A percentile compares a stretch with the other conserved stretches of the same genome.
Evolutionary conservation across 331 rosid species (phyloP).

Genomic region (Prunus yedoensis): DNA sequence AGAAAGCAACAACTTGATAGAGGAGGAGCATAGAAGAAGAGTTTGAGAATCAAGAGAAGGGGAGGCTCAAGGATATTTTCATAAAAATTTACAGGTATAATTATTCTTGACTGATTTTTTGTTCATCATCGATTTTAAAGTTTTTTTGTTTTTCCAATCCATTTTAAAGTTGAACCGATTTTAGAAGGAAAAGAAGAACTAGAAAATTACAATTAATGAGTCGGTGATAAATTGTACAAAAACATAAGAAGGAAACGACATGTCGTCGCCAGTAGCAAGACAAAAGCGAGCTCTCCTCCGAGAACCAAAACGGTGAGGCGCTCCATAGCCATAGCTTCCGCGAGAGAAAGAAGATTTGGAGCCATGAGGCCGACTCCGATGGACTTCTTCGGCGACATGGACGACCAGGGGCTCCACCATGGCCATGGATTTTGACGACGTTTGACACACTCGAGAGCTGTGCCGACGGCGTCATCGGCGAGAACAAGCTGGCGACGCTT

Average conservation of each 20-base stretch:
- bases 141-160: too few species aligned
- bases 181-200: background rate
- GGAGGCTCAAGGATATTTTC: too few species aligned
- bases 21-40: too few species aligned
- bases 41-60: too few species aligned
- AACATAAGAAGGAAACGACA: background rate
- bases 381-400: constrained; percentile 81
- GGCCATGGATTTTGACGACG: constrained; percentile 95
- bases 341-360: background rate
- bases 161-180: too few species aligned
- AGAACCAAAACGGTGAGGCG: constrained; percentile 4
- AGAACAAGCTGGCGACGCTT: constrained; percentile 75
- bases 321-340: background rate
- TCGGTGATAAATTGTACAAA: background rate
- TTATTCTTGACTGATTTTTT: too few species aligned
- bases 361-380: constrained; percentile 52
- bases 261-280: background rate
- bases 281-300: background rate
- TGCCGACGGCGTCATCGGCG: constrained; percentile 60
- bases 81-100: too few species aligned
- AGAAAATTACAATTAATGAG: background rate
- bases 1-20: too few species aligned
- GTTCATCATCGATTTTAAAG: too few species aligned
- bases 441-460: constrained; percentile 67
- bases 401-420: constrained; percentile 69